Evolutionary conservation across 164 flowering plant species (phyloP).

Genomic region (Aristolochia contorta): DNA sequence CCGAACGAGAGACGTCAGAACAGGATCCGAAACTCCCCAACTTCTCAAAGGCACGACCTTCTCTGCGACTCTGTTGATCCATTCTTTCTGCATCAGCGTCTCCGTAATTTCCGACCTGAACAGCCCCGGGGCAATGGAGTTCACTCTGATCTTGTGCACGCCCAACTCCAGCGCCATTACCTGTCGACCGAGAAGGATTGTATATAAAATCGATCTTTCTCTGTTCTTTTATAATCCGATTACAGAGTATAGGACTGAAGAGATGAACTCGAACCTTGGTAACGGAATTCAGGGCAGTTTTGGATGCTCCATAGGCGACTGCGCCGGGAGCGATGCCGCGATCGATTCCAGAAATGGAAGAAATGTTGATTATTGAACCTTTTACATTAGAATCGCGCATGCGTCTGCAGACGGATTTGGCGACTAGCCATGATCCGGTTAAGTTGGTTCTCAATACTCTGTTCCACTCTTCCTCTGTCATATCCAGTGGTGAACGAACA

Average conservation of each 20-base stretch:
- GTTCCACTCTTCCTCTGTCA: constrained; percentile 69
- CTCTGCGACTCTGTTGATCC: constrained; percentile 27
- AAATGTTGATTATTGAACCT: constrained; percentile 71
- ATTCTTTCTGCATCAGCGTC: constrained; percentile 25
- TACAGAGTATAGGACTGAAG: background rate
- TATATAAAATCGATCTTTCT: background rate
- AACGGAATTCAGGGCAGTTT: constrained; percentile 43
- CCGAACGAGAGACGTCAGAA: constrained; percentile 35
- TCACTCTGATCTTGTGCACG: constrained; percentile 24
- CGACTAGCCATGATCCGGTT: constrained; percentile 65
- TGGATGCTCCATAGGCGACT: constrained; percentile 47
- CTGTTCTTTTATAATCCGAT: background rate
- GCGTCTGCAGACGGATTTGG: constrained; percentile 42
- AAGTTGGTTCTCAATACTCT: constrained; percentile 38
- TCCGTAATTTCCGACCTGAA: constrained; percentile 37
- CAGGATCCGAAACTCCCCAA: constrained; percentile 27
- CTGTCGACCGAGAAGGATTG: constrained; percentile 22
- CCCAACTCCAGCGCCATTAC: constrained; percentile 38
- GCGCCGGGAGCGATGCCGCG: constrained; percentile 56
- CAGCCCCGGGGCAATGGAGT: constrained; percentile 30
- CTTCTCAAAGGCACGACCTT: constrained; percentile 28
- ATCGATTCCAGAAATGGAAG: constrained; percentile 56
- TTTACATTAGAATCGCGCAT: constrained; percentile 46
- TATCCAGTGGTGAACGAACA: constrained; percentile 20
- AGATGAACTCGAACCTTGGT: constrained; percentile 40